Percentiles rank a stretch among this genome's conserved stretches.
These are phyloP conservation scores for Nicotiana tomentosiformis DNA, from an alignment of 257 asterid species.

Conservation along the genomic window DNA sequence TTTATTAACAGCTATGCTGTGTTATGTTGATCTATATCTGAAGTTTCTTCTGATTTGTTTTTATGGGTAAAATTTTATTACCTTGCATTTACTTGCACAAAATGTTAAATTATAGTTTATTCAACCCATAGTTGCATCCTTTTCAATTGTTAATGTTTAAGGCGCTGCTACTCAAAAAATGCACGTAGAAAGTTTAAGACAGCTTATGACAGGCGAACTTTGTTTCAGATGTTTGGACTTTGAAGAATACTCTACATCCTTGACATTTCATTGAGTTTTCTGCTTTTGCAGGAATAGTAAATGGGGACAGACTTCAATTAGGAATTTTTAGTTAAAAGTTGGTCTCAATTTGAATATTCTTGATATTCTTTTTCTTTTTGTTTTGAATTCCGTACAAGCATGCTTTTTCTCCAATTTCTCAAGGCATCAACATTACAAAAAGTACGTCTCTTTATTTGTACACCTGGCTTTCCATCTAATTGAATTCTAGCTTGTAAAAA, in stretches of 20 bases:
- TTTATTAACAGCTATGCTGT: not conserved
- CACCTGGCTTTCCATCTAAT: not conserved
- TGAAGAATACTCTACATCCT: constrained; percentile 1
- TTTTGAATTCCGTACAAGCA: not conserved
- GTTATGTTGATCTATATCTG: not conserved
- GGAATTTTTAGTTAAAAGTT: not conserved
- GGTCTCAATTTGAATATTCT: not conserved
- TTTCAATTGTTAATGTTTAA: not conserved
- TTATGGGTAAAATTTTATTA: not conserved
- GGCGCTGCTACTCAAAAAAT: not conserved
- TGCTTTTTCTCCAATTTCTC: not conserved
- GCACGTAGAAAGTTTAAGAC: not conserved
- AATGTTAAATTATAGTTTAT: not conserved
- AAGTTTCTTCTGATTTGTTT: not conserved
- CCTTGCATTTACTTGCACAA: not conserved
- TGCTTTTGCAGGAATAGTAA: not conserved
- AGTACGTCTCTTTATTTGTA: not conserved
- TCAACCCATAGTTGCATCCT: not conserved
- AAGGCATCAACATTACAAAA: not conserved
- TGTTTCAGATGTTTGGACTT: not conserved
- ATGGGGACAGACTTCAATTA: not conserved
- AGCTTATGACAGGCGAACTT: not conserved
- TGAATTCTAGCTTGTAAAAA: not conserved
- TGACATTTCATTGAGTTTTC: not conserved
- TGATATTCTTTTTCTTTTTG: not conserved